phyloP scores from a whole-genome alignment of 2,329 filamentous ascomycete species.

The Colletotrichum godetiae region DNA sequence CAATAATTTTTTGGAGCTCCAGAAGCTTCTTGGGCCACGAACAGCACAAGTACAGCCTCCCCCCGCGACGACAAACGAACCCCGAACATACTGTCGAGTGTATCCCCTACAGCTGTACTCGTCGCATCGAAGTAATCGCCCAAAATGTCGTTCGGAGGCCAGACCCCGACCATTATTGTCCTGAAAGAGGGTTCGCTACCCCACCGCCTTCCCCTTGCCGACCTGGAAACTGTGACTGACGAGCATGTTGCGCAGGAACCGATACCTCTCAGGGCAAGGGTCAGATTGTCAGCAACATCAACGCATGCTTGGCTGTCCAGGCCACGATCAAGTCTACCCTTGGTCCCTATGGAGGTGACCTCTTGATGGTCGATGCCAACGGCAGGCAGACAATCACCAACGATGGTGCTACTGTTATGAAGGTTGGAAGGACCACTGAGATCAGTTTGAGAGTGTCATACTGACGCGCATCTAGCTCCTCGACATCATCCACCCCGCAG shows the following conservation, averaged over 20 bases:
- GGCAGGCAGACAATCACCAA: slow-evolving; percentile 98
- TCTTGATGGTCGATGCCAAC: slow-evolving; percentile 95
- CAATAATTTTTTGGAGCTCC: slow-evolving; percentile 64
- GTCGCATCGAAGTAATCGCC: slow-evolving; percentile 13
- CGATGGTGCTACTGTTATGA: slow-evolving; percentile 99
- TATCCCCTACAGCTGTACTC: neutral
- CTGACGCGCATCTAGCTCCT: slow-evolving; percentile 72
- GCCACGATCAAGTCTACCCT: slow-evolving; percentile 95
- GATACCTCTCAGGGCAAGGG: slow-evolving; percentile 97
- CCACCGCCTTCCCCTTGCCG: slow-evolving; percentile 48
- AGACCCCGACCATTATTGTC: slow-evolving; percentile 98
- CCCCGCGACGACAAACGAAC: slow-evolving; percentile 25
- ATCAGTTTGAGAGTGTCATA: neutral
- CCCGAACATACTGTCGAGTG: neutral
- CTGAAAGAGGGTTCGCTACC: slow-evolving; percentile 87
- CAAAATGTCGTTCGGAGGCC: slow-evolving; percentile 94
- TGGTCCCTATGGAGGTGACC: slow-evolving; percentile 95
- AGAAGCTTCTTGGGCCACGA: slow-evolving; percentile 49
- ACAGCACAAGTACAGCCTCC: slow-evolving; percentile 25
- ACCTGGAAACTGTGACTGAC: slow-evolving; percentile 36
- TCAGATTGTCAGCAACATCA: slow-evolving; percentile 98
- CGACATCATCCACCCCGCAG: slow-evolving; percentile 97
- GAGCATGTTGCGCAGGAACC: slow-evolving; percentile 73
- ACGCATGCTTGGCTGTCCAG: slow-evolving; percentile 96
- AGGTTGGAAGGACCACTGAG: slow-evolving; percentile 66